A percentile compares a stretch with the other conserved stretches of the same genome.
Conservation (phyloP, 2,329 filamentous ascomycete genomes). For the Hypomyces perniciosus region DNA sequence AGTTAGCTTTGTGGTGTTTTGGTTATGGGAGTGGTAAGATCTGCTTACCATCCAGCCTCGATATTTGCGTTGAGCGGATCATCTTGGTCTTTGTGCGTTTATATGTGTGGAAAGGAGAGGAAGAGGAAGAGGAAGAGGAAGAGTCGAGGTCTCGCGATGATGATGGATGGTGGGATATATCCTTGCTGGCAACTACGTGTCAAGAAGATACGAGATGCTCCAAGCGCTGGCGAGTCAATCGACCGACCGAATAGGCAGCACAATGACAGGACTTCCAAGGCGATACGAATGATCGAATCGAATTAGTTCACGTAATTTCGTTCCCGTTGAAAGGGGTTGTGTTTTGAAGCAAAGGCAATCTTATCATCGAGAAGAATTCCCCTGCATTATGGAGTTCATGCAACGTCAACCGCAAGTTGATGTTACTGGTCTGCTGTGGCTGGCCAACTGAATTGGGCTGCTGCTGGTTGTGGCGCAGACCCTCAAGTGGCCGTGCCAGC, state of each 20-base stretch:
- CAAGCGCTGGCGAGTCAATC: not conserved
- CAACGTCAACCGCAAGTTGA: not conserved
- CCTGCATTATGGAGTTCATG: not conserved
- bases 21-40: constrained; percentile 2
- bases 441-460: no score
- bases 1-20: constrained; percentile 1
- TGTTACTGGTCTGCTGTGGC: no score
- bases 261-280: not conserved
- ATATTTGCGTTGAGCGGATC: constrained; percentile 92
- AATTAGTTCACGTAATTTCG: not conserved
- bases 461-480: no score
- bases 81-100: constrained; percentile 37
- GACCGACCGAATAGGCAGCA: not conserved
- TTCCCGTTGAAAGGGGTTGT: not conserved
- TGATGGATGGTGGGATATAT: not conserved
- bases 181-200: constrained; percentile 18
- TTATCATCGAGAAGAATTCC: not conserved
- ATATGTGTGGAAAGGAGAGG: not conserved
- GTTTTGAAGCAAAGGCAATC: not conserved
- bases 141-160: constrained; percentile 10
- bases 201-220: constrained; percentile 6
- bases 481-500: no score
- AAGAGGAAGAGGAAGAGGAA: not conserved
- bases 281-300: not conserved
- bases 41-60: constrained; percentile 73